A percentile compares a stretch with the other conserved stretches of the same genome.
Evolutionary conservation across 805 yeast genomes (phyloP).

Genomic region (Metschnikowia shivogae): DNA sequence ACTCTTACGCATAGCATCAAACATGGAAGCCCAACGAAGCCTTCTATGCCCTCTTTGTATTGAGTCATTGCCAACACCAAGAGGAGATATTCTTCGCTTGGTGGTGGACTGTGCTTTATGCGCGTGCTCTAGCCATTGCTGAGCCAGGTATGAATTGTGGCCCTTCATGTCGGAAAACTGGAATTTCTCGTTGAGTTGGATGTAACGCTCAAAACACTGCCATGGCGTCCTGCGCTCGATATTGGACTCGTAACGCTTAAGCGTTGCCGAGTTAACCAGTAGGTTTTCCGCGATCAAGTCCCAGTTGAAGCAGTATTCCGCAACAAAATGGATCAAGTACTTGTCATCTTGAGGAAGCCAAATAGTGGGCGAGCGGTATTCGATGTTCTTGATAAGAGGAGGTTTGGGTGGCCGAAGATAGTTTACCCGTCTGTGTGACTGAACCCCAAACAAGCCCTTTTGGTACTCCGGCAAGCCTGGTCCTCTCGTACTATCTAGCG

Average conservation of each 20-base stretch:
- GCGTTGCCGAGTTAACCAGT: constrained; percentile 56
- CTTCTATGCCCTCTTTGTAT: constrained; percentile 90
- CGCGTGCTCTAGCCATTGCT: constrained; percentile 88
- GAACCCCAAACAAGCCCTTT: constrained; percentile 56
- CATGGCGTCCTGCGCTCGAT: constrained; percentile 96
- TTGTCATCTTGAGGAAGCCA: constrained; percentile 96
- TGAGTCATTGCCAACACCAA: constrained; percentile 91
- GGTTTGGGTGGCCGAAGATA: constrained; percentile 86
- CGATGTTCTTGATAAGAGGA: constrained; percentile 76
- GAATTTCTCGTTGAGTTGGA: constrained; percentile 85
- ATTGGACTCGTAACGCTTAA: constrained; percentile 67
- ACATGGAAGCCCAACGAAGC: constrained; percentile 94
- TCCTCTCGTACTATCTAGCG: not conserved
- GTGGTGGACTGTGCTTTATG: constrained; percentile 84
- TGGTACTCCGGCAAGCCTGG: constrained; percentile 40
- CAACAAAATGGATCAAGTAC: constrained; percentile 70
- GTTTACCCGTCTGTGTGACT: constrained; percentile 51
- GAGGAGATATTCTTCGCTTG: constrained; percentile 82
- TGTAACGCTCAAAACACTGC: constrained; percentile 97
- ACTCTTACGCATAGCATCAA: constrained; percentile 88
- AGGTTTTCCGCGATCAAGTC: constrained; percentile 80
- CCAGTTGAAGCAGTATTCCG: constrained; percentile 91
- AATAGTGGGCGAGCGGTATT: constrained; percentile 83
- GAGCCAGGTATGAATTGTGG: constrained; percentile 74
- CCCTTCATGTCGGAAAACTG: constrained; percentile 88